Percentiles rank a stretch among this genome's conserved stretches.
phyloP scores from a whole-genome alignment of 257 asterid genomes.

The Solanum ossicruentum region DNA sequence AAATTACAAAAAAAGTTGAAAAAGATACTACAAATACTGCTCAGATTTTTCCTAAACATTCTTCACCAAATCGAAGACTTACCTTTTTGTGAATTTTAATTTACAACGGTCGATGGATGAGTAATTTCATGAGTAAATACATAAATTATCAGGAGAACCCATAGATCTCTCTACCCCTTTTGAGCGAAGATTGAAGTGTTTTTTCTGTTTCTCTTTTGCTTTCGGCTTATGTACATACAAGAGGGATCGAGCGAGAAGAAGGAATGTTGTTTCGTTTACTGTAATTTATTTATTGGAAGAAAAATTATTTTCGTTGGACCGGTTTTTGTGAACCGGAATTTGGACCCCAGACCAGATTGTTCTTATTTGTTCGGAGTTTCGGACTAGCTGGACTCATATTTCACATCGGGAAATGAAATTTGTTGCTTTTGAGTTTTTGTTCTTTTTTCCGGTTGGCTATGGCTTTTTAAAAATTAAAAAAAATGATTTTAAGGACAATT shows the following conservation, averaged over 20 bases:
- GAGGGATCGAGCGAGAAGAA: conserved; percentile 29
- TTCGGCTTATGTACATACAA: conserved; percentile 5
- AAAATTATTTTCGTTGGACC: background rate
- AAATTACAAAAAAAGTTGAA: background rate
- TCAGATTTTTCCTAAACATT: background rate
- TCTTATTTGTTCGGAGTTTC: background rate
- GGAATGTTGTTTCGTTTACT: background rate
- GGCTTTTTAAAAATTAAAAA: too few species aligned
- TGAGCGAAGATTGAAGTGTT: background rate
- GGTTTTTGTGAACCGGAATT: background rate
- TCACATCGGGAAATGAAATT: background rate
- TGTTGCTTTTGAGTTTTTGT: background rate
- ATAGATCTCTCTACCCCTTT: conserved; percentile 18
- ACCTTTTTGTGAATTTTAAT: conserved; percentile 18
- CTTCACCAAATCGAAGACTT: background rate
- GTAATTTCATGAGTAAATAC: conserved; percentile 16
- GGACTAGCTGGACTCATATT: background rate
- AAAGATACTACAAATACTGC: background rate
- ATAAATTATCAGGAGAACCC: background rate
- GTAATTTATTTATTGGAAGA: background rate
- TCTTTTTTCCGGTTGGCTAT: background rate
- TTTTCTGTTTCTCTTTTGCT: background rate
- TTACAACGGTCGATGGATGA: background rate
- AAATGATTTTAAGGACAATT: background rate
- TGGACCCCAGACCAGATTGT: background rate